Evolutionary conservation across 2,329 filamentous ascomycete genomes (phyloP), one percentile per base, ranked within the genome.

Genomic region (Colletotrichum brevisporum): DNA sequence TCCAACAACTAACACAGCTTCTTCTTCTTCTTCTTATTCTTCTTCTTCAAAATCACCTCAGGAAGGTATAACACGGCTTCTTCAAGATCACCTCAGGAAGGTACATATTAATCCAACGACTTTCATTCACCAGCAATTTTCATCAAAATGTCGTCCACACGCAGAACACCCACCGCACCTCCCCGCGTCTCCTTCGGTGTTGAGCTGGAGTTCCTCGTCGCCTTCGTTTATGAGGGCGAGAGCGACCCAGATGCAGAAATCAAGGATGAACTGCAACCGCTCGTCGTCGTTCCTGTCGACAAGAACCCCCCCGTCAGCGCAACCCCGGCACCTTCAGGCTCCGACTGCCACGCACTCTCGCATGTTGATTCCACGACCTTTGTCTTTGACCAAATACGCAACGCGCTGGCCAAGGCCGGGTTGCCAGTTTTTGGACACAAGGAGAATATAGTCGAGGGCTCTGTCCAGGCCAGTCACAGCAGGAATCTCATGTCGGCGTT

Each of bases 171-270:
- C 21, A 62, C 69, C 18, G 67, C 56, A 36, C 60, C 64, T 13
- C 63, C 72, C 41, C 72, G 71, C 21, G 71, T 73, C 16, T 78
- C 75, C 2, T 73, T 76, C 12, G 76, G 78, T 16, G 62, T 78
- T 18, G 77, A 79, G 60, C 71, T 76, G 27, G 74, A 73, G 67
- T 73, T 72, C 62, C 58, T 74, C 48, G 70, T 69, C 24, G 66
- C 75, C 54, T 70, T 71, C 26, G 24, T 73, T 4, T n/a, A 41
- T 12, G 58, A 48, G 10, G 64, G 59, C 13, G 71, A 71, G 4
- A 13, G 41, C 9, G 76, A 77, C 48, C 76, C 76, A 5, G 67
- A 76, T 48, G 63, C 71, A 16, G 27, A 41, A 13, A 62, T 72
- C 31, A 70, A 69, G 27, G 26, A 57, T 18, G 41, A 54, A 18